Conservation (phyloP, 352 stramenopile genomes). For the Blastocystis sp. region DNA sequence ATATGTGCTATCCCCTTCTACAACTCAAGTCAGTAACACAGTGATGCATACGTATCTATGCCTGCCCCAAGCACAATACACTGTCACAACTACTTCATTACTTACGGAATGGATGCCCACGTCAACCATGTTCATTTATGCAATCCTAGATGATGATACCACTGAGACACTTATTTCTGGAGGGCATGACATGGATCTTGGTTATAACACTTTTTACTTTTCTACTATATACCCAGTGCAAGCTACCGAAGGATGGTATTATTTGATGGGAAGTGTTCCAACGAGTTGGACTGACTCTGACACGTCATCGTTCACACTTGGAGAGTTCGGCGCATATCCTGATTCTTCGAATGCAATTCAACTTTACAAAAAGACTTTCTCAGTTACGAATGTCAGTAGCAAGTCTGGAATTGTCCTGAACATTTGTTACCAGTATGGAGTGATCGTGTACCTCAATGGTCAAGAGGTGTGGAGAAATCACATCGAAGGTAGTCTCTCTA, state of each 20-base stretch:
- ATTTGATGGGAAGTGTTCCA: constrained; percentile 25
- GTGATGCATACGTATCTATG: not conserved
- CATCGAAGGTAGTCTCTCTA: not conserved
- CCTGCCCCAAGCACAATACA: not conserved
- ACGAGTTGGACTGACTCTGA: not conserved
- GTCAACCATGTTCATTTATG: not conserved
- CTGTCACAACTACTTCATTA: not conserved
- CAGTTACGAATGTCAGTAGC: not conserved
- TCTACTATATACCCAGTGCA: not conserved
- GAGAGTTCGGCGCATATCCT: not conserved
- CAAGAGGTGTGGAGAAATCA: constrained; percentile 12
- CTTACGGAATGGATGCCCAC: not conserved
- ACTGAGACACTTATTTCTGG: not conserved
- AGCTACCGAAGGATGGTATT: not conserved
- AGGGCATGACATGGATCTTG: not conserved
- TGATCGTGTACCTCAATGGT: constrained; percentile 36
- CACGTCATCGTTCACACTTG: not conserved
- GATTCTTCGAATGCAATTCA: constrained; percentile 16
- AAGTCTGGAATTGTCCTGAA: not conserved
- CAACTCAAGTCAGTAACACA: not conserved
- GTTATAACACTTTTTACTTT: not conserved
- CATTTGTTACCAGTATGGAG: constrained; percentile 4
- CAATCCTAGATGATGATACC: not conserved
- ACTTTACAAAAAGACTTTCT: constrained; percentile 34
- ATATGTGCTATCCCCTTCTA: not conserved